These are phyloP conservation scores for Pythium folliculosum DNA, from an alignment of 352 stramenopile species.

Conservation along the genomic window DNA sequence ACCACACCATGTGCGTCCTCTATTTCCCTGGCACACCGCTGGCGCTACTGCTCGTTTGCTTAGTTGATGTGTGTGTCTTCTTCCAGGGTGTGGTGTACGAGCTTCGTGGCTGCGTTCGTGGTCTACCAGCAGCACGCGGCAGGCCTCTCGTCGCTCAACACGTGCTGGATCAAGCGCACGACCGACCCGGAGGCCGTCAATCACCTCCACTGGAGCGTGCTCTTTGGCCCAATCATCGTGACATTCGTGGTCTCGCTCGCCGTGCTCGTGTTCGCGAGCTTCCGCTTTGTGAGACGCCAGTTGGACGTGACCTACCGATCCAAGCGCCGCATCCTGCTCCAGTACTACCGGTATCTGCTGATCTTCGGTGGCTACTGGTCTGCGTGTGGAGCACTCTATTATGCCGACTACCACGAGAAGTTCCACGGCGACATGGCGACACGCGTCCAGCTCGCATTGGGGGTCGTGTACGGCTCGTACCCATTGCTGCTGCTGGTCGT, in stretches of 20 bases:
- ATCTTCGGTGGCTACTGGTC: constrained; percentile 75
- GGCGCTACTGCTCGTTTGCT: too few species aligned
- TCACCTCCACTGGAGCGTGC: constrained; percentile 58
- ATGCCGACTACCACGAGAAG: constrained; percentile 61
- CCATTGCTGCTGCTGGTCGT: constrained; percentile 70
- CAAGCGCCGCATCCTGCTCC: constrained; percentile 78
- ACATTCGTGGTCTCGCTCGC: constrained; percentile 64
- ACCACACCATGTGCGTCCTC: constrained; percentile 79
- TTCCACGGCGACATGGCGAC: constrained; percentile 64
- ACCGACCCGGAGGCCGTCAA: constrained; percentile 47
- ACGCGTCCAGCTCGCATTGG: constrained; percentile 60
- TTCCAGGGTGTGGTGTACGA: constrained; percentile 71
- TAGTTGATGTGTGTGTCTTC: too few species aligned
- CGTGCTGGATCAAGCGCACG: constrained; percentile 78
- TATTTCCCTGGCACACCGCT: too few species aligned
- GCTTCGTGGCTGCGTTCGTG: constrained; percentile 55
- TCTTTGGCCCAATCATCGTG: constrained; percentile 55
- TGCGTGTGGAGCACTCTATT: constrained; percentile 69
- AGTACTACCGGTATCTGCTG: constrained; percentile 87
- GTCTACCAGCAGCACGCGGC: constrained; percentile 66
- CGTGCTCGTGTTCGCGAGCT: constrained; percentile 82
- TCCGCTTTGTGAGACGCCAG: constrained; percentile 82
- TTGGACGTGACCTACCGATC: constrained; percentile 83
- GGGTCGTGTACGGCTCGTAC: constrained; percentile 73
- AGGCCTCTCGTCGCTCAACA: constrained; percentile 68